These are phyloP conservation scores for Zygotorulaspora mrakii DNA, from an alignment of 1,139 yeast species.

Conservation along the genomic window DNA sequence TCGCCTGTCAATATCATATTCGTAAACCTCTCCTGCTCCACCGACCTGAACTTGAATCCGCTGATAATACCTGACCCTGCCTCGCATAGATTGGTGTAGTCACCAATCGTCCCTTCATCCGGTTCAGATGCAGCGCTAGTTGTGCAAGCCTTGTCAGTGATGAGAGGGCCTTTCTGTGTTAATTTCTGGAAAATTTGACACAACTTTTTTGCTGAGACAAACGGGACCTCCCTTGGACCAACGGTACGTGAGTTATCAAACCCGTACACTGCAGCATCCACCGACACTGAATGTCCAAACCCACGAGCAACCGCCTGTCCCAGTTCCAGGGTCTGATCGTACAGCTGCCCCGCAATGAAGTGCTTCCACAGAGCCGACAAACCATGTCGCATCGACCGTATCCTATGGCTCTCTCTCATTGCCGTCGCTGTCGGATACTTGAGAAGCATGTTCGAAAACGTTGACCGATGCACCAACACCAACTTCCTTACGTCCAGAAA, in stretches of 20 bases:
- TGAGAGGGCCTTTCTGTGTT: background rate
- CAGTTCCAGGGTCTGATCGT: background rate
- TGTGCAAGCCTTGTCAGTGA: background rate
- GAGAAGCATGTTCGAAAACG: constrained; percentile 1
- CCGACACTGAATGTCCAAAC: constrained; percentile 1
- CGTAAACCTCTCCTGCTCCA: constrained; percentile 1
- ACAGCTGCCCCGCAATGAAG: constrained; percentile 1
- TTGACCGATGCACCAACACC: constrained; percentile 1
- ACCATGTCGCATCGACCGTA: constrained; percentile 1
- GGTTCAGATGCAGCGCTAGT: background rate
- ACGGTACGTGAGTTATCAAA: constrained; percentile 2
- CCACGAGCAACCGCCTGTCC: background rate
- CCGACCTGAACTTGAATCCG: constrained; percentile 1
- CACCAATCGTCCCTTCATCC: background rate
- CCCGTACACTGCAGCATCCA: constrained; percentile 1
- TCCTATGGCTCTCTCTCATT: constrained; percentile 3
- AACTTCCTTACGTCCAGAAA: constrained; percentile 1
- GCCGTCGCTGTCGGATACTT: constrained; percentile 3
- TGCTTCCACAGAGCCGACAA: constrained; percentile 2
- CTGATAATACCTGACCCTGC: background rate
- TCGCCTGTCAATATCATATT: constrained; percentile 1
- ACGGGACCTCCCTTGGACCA: constrained; percentile 2
- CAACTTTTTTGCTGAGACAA: constrained; percentile 1
- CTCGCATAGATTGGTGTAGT: background rate
- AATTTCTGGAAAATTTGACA: constrained; percentile 2